Conservation (phyloP, 2,329 filamentous ascomycete genomes). For the Dactylellina sp. region DNA sequence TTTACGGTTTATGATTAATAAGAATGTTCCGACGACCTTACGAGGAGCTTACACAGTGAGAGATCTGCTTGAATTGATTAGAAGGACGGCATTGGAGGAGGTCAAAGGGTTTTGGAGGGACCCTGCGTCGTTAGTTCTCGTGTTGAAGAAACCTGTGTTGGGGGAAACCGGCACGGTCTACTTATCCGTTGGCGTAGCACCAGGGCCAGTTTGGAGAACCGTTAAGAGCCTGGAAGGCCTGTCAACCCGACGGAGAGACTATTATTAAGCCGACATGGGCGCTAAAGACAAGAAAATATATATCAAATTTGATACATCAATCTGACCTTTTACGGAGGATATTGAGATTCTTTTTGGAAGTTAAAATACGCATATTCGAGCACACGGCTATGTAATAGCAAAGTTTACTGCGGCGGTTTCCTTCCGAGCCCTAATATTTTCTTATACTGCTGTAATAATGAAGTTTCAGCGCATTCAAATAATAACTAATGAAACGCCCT, state of each 20-base stretch:
- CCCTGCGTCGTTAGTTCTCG: slow-evolving; percentile 30
- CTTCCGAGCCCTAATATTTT: too few species aligned
- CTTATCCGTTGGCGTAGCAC: slow-evolving; percentile 41
- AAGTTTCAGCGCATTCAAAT: too few species aligned
- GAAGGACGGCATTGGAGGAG: slow-evolving; percentile 34
- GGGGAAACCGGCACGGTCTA: slow-evolving; percentile 29
- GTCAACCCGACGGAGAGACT: slow-evolving; percentile 20
- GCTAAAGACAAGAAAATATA: neutral
- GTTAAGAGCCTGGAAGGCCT: slow-evolving; percentile 25
- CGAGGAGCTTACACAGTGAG: slow-evolving; percentile 25
- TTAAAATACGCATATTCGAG: too few species aligned
- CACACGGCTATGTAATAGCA: too few species aligned
- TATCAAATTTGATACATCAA: neutral
- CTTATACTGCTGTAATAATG: too few species aligned
- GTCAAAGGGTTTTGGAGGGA: slow-evolving; percentile 44
- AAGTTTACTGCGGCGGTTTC: too few species aligned
- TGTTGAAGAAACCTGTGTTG: slow-evolving; percentile 37
- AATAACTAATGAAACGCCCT: too few species aligned
- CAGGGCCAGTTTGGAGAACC: slow-evolving; percentile 31
- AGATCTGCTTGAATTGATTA: slow-evolving; percentile 32
- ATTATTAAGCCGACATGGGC: neutral
- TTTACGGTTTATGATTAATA: slow-evolving; percentile 49
- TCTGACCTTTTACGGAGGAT: neutral
- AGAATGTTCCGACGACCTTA: slow-evolving; percentile 22
- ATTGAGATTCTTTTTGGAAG: neutral